A percentile compares a stretch with the other conserved stretches of the same genome.
Conservation (phyloP, 371 early-diverging fungal genomes). For the Umbelopsis sp. region DNA sequence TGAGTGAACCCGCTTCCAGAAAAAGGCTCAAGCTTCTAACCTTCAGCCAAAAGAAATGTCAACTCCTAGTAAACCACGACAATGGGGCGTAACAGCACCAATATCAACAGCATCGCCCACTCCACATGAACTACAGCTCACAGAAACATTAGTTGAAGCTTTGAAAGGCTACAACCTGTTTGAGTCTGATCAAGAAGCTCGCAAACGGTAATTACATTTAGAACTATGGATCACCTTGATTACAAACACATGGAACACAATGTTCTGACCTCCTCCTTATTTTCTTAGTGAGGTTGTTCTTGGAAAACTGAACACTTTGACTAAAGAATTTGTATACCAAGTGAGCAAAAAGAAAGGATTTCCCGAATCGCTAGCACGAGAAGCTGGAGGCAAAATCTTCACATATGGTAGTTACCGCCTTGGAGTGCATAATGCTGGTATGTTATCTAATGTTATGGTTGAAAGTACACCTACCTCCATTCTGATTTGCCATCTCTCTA, state of each 20-base stretch:
- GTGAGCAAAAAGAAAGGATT: conserved; percentile 69
- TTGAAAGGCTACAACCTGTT: conserved; percentile 74
- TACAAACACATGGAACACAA: background rate
- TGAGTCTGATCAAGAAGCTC: conserved; percentile 74
- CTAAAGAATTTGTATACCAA: conserved; percentile 89
- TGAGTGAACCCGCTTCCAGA: background rate
- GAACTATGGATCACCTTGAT: background rate
- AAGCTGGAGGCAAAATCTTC: conserved; percentile 97
- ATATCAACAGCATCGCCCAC: conserved; percentile 55
- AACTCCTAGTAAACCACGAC: conserved; percentile 31
- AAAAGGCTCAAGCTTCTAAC: background rate
- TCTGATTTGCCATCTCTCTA: conserved; percentile 23
- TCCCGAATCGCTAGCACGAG: conserved; percentile 80
- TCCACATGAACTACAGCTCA: conserved; percentile 62
- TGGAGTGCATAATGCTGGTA: conserved; percentile 96
- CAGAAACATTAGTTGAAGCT: conserved; percentile 64
- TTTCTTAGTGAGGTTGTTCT: conserved; percentile 79
- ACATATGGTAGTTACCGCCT: conserved; percentile 99
- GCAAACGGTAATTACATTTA: conserved; percentile 35
- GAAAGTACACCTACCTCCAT: background rate
- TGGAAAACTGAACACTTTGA: conserved; percentile 82
- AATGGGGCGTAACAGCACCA: conserved; percentile 67
- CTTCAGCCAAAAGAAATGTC: conserved; percentile 20
- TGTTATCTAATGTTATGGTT: conserved; percentile 1
- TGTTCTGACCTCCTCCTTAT: background rate